phyloP scores from a whole-genome alignment of 495 filamentous ascomycete genomes.

The Penicillium argentinense region DNA sequence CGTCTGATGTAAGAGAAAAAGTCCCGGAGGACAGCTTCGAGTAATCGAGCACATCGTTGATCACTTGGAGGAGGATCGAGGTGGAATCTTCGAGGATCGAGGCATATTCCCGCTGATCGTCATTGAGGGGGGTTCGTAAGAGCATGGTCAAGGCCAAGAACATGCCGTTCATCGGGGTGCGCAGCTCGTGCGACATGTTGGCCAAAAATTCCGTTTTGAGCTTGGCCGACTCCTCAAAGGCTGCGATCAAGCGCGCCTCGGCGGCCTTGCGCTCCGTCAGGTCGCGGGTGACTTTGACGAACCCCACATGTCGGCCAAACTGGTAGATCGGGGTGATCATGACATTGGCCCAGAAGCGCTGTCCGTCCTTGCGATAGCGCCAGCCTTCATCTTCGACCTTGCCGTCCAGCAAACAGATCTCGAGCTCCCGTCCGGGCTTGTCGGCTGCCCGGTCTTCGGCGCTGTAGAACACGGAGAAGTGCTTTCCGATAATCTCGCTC shows the following conservation, averaged over 20 bases:
- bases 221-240: constrained; percentile 64
- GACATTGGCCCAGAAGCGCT: constrained; percentile 67
- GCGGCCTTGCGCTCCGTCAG: constrained; percentile 61
- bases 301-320: constrained; percentile 58
- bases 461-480: constrained; percentile 65
- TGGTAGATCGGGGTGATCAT: constrained; percentile 62
- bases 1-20: constrained; percentile 73
- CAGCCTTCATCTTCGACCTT: constrained; percentile 65
- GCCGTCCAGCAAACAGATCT: constrained; percentile 58
- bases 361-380: constrained; percentile 63
- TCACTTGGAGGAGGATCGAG: constrained; percentile 78
- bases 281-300: constrained; percentile 65
- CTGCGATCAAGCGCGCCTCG: constrained; percentile 56
- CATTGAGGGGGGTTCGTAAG: constrained; percentile 61
- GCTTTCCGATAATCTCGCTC: constrained; percentile 59
- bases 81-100: constrained; percentile 80
- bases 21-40: constrained; percentile 86
- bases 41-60: constrained; percentile 88
- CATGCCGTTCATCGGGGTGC: constrained; percentile 78
- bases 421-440: constrained; percentile 50
- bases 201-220: constrained; percentile 68
- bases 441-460: constrained; percentile 48
- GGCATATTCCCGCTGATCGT: constrained; percentile 71
- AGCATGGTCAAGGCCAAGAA: constrained; percentile 72
- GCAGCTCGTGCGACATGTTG: constrained; percentile 89